A percentile compares a stretch with the other conserved stretches of the same genome.
These are phyloP conservation scores for Malania oleifera DNA, from an alignment of 164 flowering plant genomes.

Conservation along the genomic window DNA sequence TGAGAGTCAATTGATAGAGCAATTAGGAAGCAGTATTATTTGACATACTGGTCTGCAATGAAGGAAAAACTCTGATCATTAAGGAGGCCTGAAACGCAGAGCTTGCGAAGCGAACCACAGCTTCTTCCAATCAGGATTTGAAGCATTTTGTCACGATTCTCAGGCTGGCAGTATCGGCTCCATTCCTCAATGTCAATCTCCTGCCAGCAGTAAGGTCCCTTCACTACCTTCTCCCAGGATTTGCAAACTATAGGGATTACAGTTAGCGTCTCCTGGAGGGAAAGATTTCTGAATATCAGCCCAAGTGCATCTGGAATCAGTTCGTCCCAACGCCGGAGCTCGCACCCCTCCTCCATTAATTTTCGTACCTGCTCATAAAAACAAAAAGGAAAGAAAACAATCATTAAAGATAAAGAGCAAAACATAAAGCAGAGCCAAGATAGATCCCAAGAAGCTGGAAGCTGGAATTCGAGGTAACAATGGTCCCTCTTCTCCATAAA, in stretches of 20 bases:
- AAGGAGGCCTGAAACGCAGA: constrained; percentile 38
- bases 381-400: background rate
- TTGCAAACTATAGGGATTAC: constrained; percentile 85
- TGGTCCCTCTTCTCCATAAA: no score
- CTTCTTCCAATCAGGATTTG: constrained; percentile 55
- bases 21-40: background rate
- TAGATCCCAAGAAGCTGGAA: background rate
- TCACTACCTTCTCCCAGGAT: constrained; percentile 66
- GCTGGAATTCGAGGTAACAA: no score
- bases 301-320: constrained; percentile 76
- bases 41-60: constrained; percentile 67
- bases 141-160: constrained; percentile 50
- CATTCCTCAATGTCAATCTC: constrained; percentile 87
- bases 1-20: background rate
- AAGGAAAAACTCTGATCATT: constrained; percentile 34
- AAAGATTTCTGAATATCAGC: constrained; percentile 62
- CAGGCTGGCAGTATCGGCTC: constrained; percentile 38
- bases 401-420: background rate
- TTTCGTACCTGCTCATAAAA: constrained; percentile 3
- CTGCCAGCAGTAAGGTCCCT: constrained; percentile 94
- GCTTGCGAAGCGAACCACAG: constrained; percentile 55
- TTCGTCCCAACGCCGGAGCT: constrained; percentile 67
- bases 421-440: background rate
- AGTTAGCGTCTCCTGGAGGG: constrained; percentile 61
- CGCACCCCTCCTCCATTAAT: constrained; percentile 43